Evolutionary conservation across 2,329 filamentous ascomycete species (phyloP).

Genomic region (Colletotrichum tamarilloi): DNA sequence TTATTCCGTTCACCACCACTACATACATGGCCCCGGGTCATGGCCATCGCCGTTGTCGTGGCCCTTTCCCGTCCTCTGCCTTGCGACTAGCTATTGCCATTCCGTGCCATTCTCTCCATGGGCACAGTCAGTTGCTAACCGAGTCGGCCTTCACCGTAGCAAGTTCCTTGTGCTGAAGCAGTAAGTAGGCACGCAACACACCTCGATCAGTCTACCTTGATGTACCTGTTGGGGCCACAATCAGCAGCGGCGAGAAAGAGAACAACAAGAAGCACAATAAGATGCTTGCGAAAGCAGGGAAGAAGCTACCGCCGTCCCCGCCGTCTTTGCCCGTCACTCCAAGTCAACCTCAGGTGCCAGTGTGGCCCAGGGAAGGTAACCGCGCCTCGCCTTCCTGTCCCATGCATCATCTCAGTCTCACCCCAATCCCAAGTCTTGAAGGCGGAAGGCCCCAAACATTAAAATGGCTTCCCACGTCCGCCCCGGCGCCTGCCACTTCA

Average conservation of each 20-base stretch:
- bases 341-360: not conserved
- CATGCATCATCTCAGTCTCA: not conserved
- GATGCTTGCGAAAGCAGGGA: not conserved
- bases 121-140: not conserved
- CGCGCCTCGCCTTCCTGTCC: not conserved
- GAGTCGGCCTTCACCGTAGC: not conserved
- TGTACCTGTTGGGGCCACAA: not conserved
- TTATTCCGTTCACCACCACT: not conserved
- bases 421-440: not conserved
- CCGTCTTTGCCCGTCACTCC: not conserved
- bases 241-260: not conserved
- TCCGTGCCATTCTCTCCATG: constrained; percentile 20
- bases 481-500: not conserved
- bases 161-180: not conserved
- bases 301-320: not conserved
- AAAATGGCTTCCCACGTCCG: constrained; percentile 25
- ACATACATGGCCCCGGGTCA: not conserved
- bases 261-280: not conserved
- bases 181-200: not conserved
- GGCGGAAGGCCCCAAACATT: not conserved
- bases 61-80: not conserved
- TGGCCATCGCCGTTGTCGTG: not conserved
- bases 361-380: not conserved
- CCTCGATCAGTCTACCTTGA: not conserved
- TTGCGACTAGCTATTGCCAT: not conserved